Evolutionary conservation across 2,329 filamentous ascomycete genomes (phyloP), one percentile per base, ranked within the genome.

Genomic region (Incumbomyces delicatus): DNA sequence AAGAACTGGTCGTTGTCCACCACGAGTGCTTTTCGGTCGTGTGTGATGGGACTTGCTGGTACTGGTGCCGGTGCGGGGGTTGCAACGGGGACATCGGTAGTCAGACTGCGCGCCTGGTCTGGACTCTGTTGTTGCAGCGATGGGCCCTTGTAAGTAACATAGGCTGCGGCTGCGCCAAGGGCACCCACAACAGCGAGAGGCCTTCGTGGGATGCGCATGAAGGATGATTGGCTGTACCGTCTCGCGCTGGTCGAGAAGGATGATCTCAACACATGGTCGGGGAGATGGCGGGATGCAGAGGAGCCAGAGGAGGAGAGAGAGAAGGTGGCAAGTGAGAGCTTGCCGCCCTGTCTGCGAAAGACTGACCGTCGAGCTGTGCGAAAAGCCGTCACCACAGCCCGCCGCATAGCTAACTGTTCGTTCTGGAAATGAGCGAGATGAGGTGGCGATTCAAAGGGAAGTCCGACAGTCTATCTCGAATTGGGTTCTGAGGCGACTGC

Each of bases 1-100:
- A 89, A 90, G 41, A 98, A 78, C 64, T 94, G 83, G 62, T 94
- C 87, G 60, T 89, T 84, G 50, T 90, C 87, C 44, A 98, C 86
- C 35, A 95, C 81, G 18, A 96, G 74, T 16, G 94, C 86, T 55
- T 75, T 73, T 20, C 74, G 64, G 30, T 75, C 63, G 30, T 45
- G 42, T 2, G 42, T 44, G 6, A 27, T 16, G 17, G 63, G 62
- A 50, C 67, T 64, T 12, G 61, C 59, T 49, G 65, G 60, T 38
- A 46, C 55, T 17, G 46, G 47, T 14, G 51, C 38, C 13, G 18
- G 45, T 48, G n/a, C n/a, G 13, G 54, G 41, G 12, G 34, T 38
- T 17, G 50, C 43, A 47, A 37, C 44, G 32, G 51, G 44, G 31
- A 44, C 47, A 13, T 49, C 46, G 16, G 49, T 55, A 39, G 50